Conservation (phyloP, 208 protist genomes). For the Trichomonas gallinae region DNA sequence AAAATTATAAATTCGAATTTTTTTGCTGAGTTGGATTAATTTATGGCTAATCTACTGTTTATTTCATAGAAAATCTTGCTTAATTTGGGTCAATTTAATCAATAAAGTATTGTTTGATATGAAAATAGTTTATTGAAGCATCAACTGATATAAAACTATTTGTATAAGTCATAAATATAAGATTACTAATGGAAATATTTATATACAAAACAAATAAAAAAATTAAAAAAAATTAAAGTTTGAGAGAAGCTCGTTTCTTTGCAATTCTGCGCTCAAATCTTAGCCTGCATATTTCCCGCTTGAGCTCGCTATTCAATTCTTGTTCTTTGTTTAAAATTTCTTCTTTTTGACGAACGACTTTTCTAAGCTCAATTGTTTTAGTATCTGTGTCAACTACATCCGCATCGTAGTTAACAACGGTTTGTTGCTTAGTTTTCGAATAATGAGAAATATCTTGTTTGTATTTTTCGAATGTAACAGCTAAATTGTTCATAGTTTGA, state of each 20-base stretch:
- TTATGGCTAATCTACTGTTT: no score
- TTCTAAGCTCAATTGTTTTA: neutral
- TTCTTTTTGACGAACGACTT: neutral
- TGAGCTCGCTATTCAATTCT: neutral
- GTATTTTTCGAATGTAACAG: neutral
- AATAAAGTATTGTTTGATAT: no score
- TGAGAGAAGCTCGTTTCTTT: neutral
- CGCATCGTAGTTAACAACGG: neutral
- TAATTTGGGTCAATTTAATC: no score
- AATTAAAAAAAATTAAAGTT: neutral
- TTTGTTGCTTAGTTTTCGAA: neutral
- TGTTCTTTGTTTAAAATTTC: neutral
- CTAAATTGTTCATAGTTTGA: neutral
- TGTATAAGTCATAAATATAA: no score
- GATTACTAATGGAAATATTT: no score
- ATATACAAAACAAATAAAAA: no score
- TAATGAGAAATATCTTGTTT: neutral
- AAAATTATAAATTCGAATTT: no score
- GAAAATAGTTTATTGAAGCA: no score
- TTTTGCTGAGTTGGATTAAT: no score
- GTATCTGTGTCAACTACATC: neutral
- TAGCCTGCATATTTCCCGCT: neutral
- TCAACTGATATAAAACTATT: no score
- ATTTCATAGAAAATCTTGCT: no score
- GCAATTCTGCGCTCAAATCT: neutral